These are phyloP conservation scores for Penicilliopsis zonata DNA, from an alignment of 495 filamentous ascomycete species.

Conservation along the genomic window DNA sequence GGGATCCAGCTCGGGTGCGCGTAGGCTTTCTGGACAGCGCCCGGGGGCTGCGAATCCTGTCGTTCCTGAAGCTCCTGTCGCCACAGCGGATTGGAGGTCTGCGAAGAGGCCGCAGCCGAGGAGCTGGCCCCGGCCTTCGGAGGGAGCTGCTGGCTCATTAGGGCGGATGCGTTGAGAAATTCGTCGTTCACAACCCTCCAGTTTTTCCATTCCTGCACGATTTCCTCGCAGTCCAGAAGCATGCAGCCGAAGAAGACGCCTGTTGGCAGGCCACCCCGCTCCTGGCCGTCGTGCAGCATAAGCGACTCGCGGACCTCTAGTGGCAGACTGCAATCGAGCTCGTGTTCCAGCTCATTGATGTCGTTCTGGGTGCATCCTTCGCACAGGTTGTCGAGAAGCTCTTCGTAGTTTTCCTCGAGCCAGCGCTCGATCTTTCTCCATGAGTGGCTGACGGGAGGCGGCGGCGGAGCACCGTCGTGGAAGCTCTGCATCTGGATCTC, in stretches of 20 bases:
- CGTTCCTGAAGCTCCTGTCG: slow-evolving; percentile 71
- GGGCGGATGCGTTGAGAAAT: slow-evolving; percentile 50
- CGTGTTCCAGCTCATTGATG: slow-evolving; percentile 92
- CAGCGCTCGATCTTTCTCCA: slow-evolving; percentile 91
- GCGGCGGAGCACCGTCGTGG: slow-evolving; percentile 77
- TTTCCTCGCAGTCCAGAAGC: slow-evolving; percentile 96
- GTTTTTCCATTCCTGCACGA: slow-evolving; percentile 94
- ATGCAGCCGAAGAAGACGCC: slow-evolving; percentile 89
- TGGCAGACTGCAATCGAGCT: slow-evolving; percentile 87
- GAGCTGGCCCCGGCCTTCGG: slow-evolving; percentile 58
- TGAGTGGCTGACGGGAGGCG: slow-evolving; percentile 76
- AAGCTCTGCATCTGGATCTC: slow-evolving; percentile 98
- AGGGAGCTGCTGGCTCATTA: slow-evolving; percentile 43
- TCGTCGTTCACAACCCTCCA: slow-evolving; percentile 90
- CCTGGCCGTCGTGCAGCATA: slow-evolving; percentile 86
- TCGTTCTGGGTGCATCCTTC: slow-evolving; percentile 90
- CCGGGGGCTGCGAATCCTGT: slow-evolving; percentile 80
- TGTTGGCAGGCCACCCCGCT: slow-evolving; percentile 81
- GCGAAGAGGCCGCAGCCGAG: slow-evolving; percentile 39
- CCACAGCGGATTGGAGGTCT: slow-evolving; percentile 39
- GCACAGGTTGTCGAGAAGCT: slow-evolving; percentile 85
- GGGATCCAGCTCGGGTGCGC: slow-evolving; percentile 95
- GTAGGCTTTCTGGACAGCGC: slow-evolving; percentile 84
- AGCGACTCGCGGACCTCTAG: slow-evolving; percentile 90
- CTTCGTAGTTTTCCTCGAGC: slow-evolving; percentile 89